phyloP scores from a whole-genome alignment of 2,329 filamentous ascomycete species.

The Apiospora kogelbergensis region DNA sequence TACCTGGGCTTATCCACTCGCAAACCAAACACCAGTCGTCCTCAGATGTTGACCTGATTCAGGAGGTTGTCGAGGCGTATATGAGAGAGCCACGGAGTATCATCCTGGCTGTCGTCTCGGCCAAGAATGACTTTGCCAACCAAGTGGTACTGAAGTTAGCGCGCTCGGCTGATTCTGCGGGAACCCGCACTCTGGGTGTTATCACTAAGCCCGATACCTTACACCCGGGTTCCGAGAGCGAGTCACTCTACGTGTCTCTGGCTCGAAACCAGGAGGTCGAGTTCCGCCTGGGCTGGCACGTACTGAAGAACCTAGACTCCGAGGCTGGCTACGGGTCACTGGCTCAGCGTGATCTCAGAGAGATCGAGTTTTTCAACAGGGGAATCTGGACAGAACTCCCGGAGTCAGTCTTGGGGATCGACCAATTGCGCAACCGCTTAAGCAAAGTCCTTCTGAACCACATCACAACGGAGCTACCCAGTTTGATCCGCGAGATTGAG shows the following conservation, averaged over 20 bases:
- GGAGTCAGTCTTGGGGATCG: constrained; percentile 17
- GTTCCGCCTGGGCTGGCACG: constrained; percentile 52
- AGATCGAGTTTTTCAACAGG: constrained; percentile 18
- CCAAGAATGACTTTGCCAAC: constrained; percentile 53
- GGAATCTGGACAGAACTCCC: constrained; percentile 14
- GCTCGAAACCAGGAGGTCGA: constrained; percentile 44
- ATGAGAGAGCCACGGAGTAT: constrained; percentile 57
- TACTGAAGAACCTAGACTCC: constrained; percentile 40
- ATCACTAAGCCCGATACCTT: constrained; percentile 47
- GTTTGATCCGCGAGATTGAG: constrained; percentile 31
- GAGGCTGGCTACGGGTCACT: background rate
- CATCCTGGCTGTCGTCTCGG: constrained; percentile 56
- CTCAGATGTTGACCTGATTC: constrained; percentile 43
- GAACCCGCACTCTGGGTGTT: constrained; percentile 44
- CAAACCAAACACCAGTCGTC: constrained; percentile 40
- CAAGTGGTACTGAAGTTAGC: constrained; percentile 54
- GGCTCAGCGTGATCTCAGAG: constrained; percentile 14
- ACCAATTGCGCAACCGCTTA: constrained; percentile 24
- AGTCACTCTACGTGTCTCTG: constrained; percentile 37
- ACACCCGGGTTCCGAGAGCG: constrained; percentile 34
- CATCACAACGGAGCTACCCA: constrained; percentile 32
- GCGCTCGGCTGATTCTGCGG: constrained; percentile 30
- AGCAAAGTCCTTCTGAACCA: constrained; percentile 26
- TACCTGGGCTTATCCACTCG: constrained; percentile 52
- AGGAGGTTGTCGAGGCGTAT: constrained; percentile 49